phyloP scores from a whole-genome alignment of 805 yeast genomes.

The Starmera caribaea region DNA sequence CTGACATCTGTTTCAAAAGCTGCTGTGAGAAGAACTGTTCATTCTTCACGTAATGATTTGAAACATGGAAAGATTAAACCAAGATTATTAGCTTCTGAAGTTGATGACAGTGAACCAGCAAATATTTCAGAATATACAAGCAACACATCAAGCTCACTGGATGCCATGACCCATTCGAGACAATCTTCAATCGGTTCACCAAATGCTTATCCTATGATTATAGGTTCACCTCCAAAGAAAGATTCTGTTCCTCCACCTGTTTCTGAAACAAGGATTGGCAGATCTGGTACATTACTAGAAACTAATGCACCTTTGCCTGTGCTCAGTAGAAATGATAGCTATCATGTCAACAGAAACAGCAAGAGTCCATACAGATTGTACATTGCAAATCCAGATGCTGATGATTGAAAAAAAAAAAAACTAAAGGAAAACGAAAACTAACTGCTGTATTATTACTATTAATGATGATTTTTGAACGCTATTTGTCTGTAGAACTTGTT shows the following conservation, averaged over 20 bases:
- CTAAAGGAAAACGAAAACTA: no score
- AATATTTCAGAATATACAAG: no score
- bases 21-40: slow-evolving; percentile 8
- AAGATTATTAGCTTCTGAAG: slow-evolving; percentile 64
- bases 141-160: not conserved
- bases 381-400: slow-evolving; percentile 51
- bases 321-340: slow-evolving; percentile 5
- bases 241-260: not conserved
- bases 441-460: not conserved
- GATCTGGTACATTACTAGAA: slow-evolving; percentile 17
- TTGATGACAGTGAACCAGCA: slow-evolving; percentile 49
- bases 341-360: slow-evolving; percentile 23
- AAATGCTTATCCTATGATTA: slow-evolving; percentile 5
- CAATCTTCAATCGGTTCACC: slow-evolving; percentile 2
- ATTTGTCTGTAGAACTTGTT: no score
- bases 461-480: no score
- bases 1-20: slow-evolving; percentile 7
- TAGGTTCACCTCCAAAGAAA: slow-evolving; percentile 7
- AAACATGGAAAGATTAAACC: slow-evolving; percentile 58
- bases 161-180: not conserved
- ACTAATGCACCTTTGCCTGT: slow-evolving; percentile 2
- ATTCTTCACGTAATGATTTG: slow-evolving; percentile 26
- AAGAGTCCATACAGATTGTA: slow-evolving; percentile 19
- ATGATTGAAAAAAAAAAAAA: slow-evolving; percentile 22
- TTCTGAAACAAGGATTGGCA: not conserved